Evolutionary conservation across 2,329 filamentous ascomycete species (phyloP).

Genomic region (Neobulgaria alba): DNA sequence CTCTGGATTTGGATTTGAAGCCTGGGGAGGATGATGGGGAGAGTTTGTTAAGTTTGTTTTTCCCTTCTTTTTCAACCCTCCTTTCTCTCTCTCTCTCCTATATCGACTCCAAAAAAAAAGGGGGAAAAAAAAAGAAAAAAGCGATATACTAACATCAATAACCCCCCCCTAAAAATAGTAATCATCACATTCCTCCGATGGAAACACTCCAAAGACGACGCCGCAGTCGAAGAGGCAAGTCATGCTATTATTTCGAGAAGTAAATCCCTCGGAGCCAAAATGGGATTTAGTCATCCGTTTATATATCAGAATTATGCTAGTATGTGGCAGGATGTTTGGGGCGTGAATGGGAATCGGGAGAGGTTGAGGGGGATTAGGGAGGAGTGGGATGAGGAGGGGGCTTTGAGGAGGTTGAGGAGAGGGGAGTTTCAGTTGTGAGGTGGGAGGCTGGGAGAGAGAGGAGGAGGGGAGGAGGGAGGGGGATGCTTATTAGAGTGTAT

Average conservation of each 20-base stretch:
- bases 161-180: too few species aligned
- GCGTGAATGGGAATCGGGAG: slow-evolving; percentile 6
- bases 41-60: too few species aligned
- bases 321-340: slow-evolving; percentile 9
- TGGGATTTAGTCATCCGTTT: slow-evolving; percentile 4
- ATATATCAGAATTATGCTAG: slow-evolving; percentile 13
- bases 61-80: too few species aligned
- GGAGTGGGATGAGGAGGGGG: slow-evolving; percentile 8
- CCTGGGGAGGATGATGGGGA: neutral
- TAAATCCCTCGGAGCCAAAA: slow-evolving; percentile 2
- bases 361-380: slow-evolving; percentile 8
- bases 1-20: neutral
- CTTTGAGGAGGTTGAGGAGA: slow-evolving; percentile 2
- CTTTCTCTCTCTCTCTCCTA: neutral
- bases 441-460: neutral
- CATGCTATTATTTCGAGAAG: neutral
- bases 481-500: too few species aligned
- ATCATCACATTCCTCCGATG: too few species aligned
- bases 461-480: too few species aligned
- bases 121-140: neutral
- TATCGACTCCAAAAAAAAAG: neutral
- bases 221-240: neutral
- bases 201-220: neutral
- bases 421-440: slow-evolving; percentile 9
- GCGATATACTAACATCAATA: neutral